Base-by-base conservation (phyloP, 768 basidiomycete species). In the Lentinus brumalis region DNA sequence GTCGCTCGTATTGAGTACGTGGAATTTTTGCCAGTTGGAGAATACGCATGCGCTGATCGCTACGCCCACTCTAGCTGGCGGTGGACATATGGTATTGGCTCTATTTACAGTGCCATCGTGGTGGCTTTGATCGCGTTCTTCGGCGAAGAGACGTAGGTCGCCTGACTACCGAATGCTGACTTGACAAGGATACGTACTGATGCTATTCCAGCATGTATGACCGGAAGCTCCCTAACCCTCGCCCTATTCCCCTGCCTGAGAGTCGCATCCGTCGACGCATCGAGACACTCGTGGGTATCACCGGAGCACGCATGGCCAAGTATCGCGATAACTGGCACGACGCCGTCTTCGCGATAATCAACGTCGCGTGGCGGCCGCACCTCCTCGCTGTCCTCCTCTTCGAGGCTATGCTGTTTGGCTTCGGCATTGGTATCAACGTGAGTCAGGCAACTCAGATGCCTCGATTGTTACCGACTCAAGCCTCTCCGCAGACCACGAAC, bases 71-170 rank as follows among this genome's bases (percentile, higher is more conserved):
- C n/a, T 38, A 80, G 77, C 53, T 88, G 84, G 84, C 72, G 86
- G 47, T 88, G 87, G 86, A 78, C 86, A 18, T 89, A 89, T 60
- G 86, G 85, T 15, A 83, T 86, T 39, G 88, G 84, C 0, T 82
- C 79, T 32, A 80, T 88, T 18, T 89, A 88, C 66, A 76, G 77
- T 4, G 74, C 75, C 2, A 62, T 86, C 16, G 85, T 89, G 5
- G 77, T 88, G 7, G 49, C 80, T 9, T 67, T 88, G 18, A 87
- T 89, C 52, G 71, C 76, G 2, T 76, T 89, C 57, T 84, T 88
- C 65, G 78, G 81, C 74, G 82, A 87, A 61, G 88, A 91, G 71
- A 89, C 87, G 86, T 86, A 68, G 53, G 81, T 68, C 26, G 18
- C 35, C 9, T 49, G 38, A n/a, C 16, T 18, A 10, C 30, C 15